phyloP scores from a whole-genome alignment of 2,329 filamentous ascomycete genomes.

The Trichoderma aggressivum region DNA sequence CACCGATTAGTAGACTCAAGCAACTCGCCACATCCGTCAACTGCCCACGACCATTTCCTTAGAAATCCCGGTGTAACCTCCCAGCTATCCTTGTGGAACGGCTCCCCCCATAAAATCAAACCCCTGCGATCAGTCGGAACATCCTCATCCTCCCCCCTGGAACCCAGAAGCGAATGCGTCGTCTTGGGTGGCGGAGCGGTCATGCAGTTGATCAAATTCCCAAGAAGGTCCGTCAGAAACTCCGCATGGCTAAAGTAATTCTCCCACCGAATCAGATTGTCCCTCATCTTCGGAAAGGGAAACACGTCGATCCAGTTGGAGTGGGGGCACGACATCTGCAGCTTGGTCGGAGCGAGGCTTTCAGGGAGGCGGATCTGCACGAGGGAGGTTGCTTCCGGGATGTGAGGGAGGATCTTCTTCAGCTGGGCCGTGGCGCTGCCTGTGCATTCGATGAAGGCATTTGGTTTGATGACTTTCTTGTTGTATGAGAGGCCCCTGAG shows the following conservation, averaged over 20 bases:
- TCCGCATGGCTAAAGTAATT: conserved; percentile 39
- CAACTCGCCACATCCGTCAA: conserved; percentile 24
- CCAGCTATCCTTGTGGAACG: conserved; percentile 24
- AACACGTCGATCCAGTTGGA: conserved; percentile 42
- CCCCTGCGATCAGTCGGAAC: conserved; percentile 12
- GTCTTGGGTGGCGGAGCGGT: neutral
- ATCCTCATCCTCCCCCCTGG: neutral
- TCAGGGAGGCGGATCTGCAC: neutral
- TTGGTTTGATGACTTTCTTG: neutral
- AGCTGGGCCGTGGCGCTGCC: neutral
- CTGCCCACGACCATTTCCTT: conserved; percentile 24
- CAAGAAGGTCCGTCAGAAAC: conserved; percentile 20
- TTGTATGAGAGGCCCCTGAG: conserved; percentile 11
- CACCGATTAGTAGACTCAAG: conserved; percentile 24
- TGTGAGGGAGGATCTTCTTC: neutral
- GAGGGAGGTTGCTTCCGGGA: neutral
- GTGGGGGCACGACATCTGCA: conserved; percentile 39
- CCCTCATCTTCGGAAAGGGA: conserved; percentile 37
- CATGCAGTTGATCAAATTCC: conserved; percentile 15
- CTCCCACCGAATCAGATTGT: conserved; percentile 37
- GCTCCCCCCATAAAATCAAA: conserved; percentile 27
- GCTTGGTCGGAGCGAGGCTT: conserved; percentile 35
- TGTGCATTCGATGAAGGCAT: neutral
- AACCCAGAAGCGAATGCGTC: neutral
- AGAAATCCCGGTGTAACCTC: conserved; percentile 26